phyloP scores from a whole-genome alignment of 106 monocot genomes.

The Vanilla planifolia region DNA sequence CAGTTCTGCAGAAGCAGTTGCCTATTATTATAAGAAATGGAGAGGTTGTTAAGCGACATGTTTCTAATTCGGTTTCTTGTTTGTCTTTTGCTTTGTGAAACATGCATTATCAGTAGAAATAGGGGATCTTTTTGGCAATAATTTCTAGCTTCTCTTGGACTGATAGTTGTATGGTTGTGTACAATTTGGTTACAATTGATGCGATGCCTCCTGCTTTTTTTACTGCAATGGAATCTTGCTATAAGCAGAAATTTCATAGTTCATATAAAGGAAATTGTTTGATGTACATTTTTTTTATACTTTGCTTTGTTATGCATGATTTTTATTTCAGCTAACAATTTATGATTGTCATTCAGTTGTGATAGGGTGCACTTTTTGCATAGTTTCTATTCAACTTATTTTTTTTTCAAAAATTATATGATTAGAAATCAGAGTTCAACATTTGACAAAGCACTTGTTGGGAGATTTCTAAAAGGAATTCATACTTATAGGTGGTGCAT shows the following conservation, averaged over 20 bases:
- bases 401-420: background rate
- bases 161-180: background rate
- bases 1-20: background rate
- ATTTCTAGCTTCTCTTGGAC: background rate
- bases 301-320: too few relatives aligned
- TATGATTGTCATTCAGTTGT: background rate
- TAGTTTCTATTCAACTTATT: background rate
- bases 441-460: background rate
- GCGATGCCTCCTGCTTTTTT: too few relatives aligned
- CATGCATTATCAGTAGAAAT: background rate
- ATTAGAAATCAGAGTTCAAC: background rate
- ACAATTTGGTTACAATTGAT: background rate
- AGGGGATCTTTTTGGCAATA: background rate
- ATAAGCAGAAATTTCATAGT: background rate
- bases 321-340: background rate
- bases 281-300: background rate
- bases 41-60: background rate
- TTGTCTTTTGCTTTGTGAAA: background rate
- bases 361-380: background rate
- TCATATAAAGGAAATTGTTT: background rate
- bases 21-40: background rate
- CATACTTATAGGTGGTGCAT: conserved; percentile 56
- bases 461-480: background rate
- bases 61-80: background rate
- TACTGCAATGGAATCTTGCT: background rate